Conservation (phyloP, 139 green algal genomes). For the Desmodesmus armatus region DNA sequence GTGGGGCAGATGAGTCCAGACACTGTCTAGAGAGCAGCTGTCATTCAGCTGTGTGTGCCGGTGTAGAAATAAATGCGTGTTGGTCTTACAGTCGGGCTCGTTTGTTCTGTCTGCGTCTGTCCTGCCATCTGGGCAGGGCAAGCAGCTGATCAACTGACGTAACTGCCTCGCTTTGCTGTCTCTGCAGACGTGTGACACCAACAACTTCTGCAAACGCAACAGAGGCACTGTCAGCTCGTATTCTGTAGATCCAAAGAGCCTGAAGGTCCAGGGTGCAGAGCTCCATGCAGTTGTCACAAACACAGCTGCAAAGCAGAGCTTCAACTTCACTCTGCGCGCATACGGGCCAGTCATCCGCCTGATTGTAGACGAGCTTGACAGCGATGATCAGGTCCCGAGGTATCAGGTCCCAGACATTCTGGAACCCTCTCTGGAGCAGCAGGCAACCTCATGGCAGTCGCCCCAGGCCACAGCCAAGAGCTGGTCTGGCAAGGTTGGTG, state of each 20-base stretch:
- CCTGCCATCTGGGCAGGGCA: no score
- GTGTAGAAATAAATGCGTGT: no score
- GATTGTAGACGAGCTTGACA: conserved; percentile 77
- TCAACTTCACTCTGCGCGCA: conserved; percentile 72
- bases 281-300: conserved; percentile 71
- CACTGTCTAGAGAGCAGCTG: no score
- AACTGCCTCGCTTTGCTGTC: not conserved
- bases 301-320: conserved; percentile 45
- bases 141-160: not conserved
- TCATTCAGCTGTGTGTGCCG: no score
- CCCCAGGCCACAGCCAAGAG: conserved; percentile 40
- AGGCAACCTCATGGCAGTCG: conserved; percentile 37
- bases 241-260: conserved; percentile 59
- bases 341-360: conserved; percentile 83
- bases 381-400: conserved; percentile 42
- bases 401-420: conserved; percentile 87
- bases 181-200: conserved; percentile 85
- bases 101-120: no score
- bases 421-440: conserved; percentile 54
- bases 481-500: conserved; percentile 16
- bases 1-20: no score
- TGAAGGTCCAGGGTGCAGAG: conserved; percentile 57
- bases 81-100: no score
- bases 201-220: conserved; percentile 89
- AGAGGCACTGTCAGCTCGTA: conserved; percentile 69